Evolutionary conservation across 345 rosid genomes (phyloP).

Genomic region (Noccaea caerulescens): DNA sequence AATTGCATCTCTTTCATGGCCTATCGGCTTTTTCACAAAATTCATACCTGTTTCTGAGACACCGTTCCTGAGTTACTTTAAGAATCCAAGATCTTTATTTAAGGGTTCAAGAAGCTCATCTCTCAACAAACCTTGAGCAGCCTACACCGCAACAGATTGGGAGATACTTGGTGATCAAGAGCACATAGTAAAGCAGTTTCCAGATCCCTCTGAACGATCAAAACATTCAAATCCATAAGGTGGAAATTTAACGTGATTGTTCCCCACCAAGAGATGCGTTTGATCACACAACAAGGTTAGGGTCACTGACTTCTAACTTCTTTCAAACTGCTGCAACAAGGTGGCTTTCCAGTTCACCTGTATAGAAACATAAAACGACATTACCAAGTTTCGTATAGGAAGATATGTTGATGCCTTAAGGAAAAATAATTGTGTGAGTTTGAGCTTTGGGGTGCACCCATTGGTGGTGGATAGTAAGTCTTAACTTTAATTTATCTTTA

Average conservation of each 20-base stretch:
- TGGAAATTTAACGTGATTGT: not conserved
- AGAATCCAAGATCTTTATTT: slow-evolving; percentile 35
- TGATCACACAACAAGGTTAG: slow-evolving; percentile 18
- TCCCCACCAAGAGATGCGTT: slow-evolving; percentile 18
- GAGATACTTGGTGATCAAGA: slow-evolving; percentile 10
- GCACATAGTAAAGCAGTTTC: slow-evolving; percentile 26
- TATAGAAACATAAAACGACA: slow-evolving; percentile 18
- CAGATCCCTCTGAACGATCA: slow-evolving; percentile 24
- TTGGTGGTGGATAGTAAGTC: slow-evolving; percentile 18
- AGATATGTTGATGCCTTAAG: slow-evolving; percentile 18
- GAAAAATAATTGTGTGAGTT: slow-evolving; percentile 24
- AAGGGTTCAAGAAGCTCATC: slow-evolving; percentile 31
- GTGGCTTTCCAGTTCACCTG: slow-evolving; percentile 23
- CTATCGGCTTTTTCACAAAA: slow-evolving; percentile 64
- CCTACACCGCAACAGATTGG: slow-evolving; percentile 10
- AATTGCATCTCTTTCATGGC: slow-evolving; percentile 64
- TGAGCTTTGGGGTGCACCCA: slow-evolving; percentile 29
- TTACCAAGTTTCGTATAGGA: slow-evolving; percentile 11
- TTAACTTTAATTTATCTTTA: slow-evolving; percentile 9
- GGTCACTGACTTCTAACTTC: slow-evolving; percentile 28
- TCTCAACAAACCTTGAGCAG: slow-evolving; percentile 39
- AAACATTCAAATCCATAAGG: slow-evolving; percentile 13
- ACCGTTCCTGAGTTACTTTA: slow-evolving; percentile 53
- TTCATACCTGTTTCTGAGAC: slow-evolving; percentile 57
- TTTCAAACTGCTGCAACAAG: slow-evolving; percentile 27